phyloP scores from a whole-genome alignment of 1,139 yeast species.

The Geotrichum klebahnii region DNA sequence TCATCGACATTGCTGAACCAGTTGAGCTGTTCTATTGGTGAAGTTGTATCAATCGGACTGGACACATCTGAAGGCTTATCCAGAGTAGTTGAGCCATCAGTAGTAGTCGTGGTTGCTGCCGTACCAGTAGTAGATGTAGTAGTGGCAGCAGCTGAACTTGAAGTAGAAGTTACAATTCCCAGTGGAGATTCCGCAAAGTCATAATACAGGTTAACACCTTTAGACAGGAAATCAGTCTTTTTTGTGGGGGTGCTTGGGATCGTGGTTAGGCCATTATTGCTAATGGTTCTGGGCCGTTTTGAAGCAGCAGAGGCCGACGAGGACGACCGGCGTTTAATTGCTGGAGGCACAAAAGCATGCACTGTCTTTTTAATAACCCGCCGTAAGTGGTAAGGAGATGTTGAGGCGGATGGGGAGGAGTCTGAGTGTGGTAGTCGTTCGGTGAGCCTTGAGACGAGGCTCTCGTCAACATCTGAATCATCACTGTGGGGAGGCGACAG shows the following conservation, averaged over 20 bases:
- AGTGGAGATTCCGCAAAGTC: slow-evolving; percentile 24
- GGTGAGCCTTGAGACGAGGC: slow-evolving; percentile 7
- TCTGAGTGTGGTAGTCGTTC: slow-evolving; percentile 20
- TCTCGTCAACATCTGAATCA: neutral
- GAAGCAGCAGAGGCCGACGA: slow-evolving; percentile 16
- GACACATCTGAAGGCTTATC: too few relatives aligned
- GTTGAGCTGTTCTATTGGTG: slow-evolving; percentile 21
- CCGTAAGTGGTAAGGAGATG: slow-evolving; percentile 27
- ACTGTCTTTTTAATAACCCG: slow-evolving; percentile 31
- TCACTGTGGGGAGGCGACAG: slow-evolving; percentile 23
- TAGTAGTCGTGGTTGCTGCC: too few relatives aligned
- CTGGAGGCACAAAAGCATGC: slow-evolving; percentile 30
- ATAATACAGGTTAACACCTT: slow-evolving; percentile 30
- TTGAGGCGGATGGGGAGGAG: slow-evolving; percentile 21
- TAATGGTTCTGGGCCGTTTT: neutral
- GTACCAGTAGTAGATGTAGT: slow-evolving; percentile 22
- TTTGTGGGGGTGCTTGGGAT: too few relatives aligned
- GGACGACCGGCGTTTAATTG: slow-evolving; percentile 22
- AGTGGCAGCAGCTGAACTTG: slow-evolving; percentile 19
- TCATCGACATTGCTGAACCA: slow-evolving; percentile 21
- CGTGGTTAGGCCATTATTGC: too few relatives aligned
- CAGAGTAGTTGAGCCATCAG: too few relatives aligned
- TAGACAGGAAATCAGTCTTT: too few relatives aligned
- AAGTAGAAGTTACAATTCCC: slow-evolving; percentile 9
- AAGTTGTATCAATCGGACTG: too few relatives aligned